Evolutionary conservation across 768 basidiomycete genomes (phyloP).

Genomic region (Russula compacta): DNA sequence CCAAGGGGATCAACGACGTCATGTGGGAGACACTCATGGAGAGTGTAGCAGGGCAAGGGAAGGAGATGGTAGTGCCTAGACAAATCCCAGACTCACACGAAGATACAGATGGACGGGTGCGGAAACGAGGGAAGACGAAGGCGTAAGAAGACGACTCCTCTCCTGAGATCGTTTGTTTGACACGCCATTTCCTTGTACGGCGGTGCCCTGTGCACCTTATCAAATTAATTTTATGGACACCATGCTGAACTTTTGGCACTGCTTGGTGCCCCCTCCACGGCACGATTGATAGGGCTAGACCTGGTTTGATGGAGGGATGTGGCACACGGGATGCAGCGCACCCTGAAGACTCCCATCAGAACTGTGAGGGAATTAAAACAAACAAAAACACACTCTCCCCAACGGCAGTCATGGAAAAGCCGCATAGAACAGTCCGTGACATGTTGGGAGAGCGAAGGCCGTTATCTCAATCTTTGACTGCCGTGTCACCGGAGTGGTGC

Average conservation of each 20-base stretch:
- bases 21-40: slow-evolving; percentile 90
- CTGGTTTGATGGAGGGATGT: slow-evolving; percentile 1
- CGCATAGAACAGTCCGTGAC: neutral
- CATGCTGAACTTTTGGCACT: neutral
- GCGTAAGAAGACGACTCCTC: neutral
- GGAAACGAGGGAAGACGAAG: slow-evolving; percentile 19
- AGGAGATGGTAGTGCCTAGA: slow-evolving; percentile 18
- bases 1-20: slow-evolving; percentile 84
- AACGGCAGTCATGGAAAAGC: neutral
- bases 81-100: slow-evolving; percentile 8
- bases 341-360: neutral
- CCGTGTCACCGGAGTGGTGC: neutral
- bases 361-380: neutral
- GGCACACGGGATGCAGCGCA: neutral
- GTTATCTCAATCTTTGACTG: neutral
- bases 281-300: neutral
- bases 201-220: neutral
- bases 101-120: slow-evolving; percentile 1
- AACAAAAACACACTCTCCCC: neutral
- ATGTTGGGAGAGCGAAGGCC: neutral
- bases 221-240: neutral
- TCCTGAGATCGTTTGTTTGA: neutral
- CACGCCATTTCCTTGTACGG: neutral
- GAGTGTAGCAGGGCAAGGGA: slow-evolving; percentile 37
- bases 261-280: neutral